These are phyloP conservation scores for Pseudozyma thailandica DNA, from an alignment of 1,284 basidiomycete species.

Conservation along the genomic window DNA sequence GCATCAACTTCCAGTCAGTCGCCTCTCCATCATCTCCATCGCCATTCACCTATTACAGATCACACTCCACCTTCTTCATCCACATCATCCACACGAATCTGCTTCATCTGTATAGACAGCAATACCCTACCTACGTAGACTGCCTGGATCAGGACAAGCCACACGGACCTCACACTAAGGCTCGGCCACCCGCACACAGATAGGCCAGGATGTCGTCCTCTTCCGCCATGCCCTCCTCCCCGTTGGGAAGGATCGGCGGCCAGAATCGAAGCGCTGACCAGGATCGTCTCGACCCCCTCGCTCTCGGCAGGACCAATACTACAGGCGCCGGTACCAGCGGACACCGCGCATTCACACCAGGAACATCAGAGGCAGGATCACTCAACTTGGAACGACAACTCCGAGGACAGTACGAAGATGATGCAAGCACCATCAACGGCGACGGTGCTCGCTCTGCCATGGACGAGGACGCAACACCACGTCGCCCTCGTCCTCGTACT, in stretches of 20 bases:
- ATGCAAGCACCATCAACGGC: constrained; percentile 34
- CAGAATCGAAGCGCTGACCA: constrained; percentile 30
- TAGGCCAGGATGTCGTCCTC: constrained; percentile 45
- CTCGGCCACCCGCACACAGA: background rate
- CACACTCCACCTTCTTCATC: background rate
- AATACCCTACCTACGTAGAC: too few relatives aligned
- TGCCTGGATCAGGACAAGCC: background rate
- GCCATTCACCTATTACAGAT: too few relatives aligned
- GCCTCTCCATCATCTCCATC: constrained; percentile 15
- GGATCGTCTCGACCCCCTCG: constrained; percentile 41
- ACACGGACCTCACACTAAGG: background rate
- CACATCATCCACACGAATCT: background rate
- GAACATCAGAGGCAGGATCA: constrained; percentile 42
- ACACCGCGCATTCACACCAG: constrained; percentile 37
- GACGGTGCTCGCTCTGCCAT: constrained; percentile 30
- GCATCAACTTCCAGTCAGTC: constrained; percentile 34
- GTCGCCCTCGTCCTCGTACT: constrained; percentile 44
- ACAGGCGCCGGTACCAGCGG: constrained; percentile 34
- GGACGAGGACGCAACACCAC: constrained; percentile 41
- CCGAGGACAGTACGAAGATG: constrained; percentile 41
- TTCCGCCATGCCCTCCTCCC: constrained; percentile 52
- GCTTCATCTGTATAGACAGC: background rate
- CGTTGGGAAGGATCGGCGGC: constrained; percentile 42
- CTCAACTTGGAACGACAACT: constrained; percentile 42
- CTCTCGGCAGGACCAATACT: constrained; percentile 34